Evolutionary conservation across 2,329 filamentous ascomycete species (phyloP).

Genomic region (Pseudogymnoascus sp.): DNA sequence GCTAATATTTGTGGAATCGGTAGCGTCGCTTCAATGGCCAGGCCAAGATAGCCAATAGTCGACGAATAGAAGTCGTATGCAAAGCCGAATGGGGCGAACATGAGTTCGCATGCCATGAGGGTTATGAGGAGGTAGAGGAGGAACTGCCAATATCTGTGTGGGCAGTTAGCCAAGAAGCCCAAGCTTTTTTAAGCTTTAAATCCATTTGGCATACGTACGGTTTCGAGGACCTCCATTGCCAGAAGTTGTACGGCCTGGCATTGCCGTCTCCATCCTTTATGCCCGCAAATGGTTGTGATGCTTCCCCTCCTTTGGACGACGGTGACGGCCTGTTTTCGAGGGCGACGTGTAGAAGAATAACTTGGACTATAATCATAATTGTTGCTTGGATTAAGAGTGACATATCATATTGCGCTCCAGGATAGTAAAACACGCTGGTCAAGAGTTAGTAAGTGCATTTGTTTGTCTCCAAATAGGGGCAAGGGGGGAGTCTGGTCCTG

Average conservation of each 20-base stretch:
- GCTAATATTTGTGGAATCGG: conserved; percentile 71
- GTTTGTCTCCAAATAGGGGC: neutral
- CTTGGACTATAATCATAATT: conserved; percentile 57
- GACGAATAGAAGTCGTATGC: conserved; percentile 59
- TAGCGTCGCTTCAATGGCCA: conserved; percentile 72
- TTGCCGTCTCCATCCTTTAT: conserved; percentile 29
- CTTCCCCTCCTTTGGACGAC: conserved; percentile 52
- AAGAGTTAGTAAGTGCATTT: conserved; percentile 11
- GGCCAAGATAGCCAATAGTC: conserved; percentile 64
- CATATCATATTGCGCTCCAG: conserved; percentile 55
- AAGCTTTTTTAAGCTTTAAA: conserved; percentile 9
- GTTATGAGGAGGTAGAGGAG: conserved; percentile 57
- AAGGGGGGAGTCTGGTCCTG: neutral
- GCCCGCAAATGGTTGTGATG: conserved; percentile 53
- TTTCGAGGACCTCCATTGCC: conserved; percentile 69
- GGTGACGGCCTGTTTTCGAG: conserved; percentile 58
- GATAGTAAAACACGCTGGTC: conserved; percentile 60
- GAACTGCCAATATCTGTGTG: conserved; percentile 65
- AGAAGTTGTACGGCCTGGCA: conserved; percentile 65
- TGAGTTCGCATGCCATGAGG: conserved; percentile 56
- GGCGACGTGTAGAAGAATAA: conserved; percentile 57
- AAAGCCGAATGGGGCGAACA: conserved; percentile 50
- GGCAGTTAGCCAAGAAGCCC: conserved; percentile 3
- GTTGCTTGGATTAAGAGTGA: conserved; percentile 57
- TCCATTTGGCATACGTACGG: conserved; percentile 38